phyloP scores from a whole-genome alignment of 371 early-diverging fungal species.

The Rhizopus microsporus region DNA sequence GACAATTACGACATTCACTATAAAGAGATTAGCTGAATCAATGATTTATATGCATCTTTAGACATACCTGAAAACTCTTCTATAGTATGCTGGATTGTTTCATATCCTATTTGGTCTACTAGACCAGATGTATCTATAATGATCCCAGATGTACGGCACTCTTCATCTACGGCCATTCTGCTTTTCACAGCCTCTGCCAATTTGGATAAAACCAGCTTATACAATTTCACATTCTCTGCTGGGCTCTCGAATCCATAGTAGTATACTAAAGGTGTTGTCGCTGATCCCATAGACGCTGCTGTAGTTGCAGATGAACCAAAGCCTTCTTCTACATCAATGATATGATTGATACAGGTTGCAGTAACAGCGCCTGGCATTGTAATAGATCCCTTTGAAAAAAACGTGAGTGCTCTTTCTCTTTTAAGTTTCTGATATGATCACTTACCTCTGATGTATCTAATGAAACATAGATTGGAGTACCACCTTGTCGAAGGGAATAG shows the following conservation, averaged over 20 bases:
- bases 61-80: slow-evolving; percentile 66
- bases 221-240: slow-evolving; percentile 77
- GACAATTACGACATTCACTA: slow-evolving; percentile 83
- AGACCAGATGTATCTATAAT: slow-evolving; percentile 71
- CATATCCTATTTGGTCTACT: slow-evolving; percentile 65
- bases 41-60: neutral
- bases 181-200: slow-evolving; percentile 68
- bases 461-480: slow-evolving; percentile 81
- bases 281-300: slow-evolving; percentile 64
- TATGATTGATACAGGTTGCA: slow-evolving; percentile 73
- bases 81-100: slow-evolving; percentile 65
- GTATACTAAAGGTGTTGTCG: slow-evolving; percentile 81
- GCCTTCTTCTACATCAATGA: slow-evolving; percentile 86
- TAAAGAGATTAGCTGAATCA: too few relatives aligned
- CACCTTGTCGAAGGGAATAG: slow-evolving; percentile 79
- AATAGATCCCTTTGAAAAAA: slow-evolving; percentile 64
- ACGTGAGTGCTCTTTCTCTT: neutral
- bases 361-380: slow-evolving; percentile 86
- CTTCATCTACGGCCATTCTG: slow-evolving; percentile 66
- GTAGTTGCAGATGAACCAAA: slow-evolving; percentile 79
- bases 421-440: neutral
- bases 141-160: slow-evolving; percentile 65
- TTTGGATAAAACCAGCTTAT: slow-evolving; percentile 60
- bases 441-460: slow-evolving; percentile 80
- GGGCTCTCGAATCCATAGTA: slow-evolving; percentile 89